Conservation (phyloP, 2,329 filamentous ascomycete species). For the Ceratocystis huliohia region DNA sequence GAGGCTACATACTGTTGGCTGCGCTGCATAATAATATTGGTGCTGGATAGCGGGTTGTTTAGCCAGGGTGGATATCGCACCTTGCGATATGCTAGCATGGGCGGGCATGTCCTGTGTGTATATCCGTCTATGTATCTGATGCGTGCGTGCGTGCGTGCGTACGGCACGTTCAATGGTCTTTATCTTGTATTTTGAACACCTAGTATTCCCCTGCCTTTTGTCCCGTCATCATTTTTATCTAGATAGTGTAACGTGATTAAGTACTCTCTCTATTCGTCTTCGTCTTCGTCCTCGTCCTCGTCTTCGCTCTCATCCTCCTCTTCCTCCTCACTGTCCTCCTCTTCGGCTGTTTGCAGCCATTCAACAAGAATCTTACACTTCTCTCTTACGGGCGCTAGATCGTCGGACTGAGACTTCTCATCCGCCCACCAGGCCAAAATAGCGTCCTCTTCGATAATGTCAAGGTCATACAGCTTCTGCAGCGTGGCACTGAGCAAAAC, state of each 20-base stretch:
- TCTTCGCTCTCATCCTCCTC: conserved; percentile 21
- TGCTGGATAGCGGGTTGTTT: too few relatives aligned
- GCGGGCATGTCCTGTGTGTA: too few relatives aligned
- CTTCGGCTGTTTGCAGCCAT: conserved; percentile 66
- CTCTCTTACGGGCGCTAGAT: conserved; percentile 51
- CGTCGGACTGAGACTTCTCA: conserved; percentile 49
- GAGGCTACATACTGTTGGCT: too few relatives aligned
- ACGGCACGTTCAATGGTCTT: neutral
- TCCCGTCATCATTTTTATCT: neutral
- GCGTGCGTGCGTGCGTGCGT: too few relatives aligned
- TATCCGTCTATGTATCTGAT: too few relatives aligned
- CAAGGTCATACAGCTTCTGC: conserved; percentile 73
- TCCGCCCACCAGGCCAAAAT: conserved; percentile 84
- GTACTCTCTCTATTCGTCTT: conserved; percentile 16
- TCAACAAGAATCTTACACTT: conserved; percentile 71
- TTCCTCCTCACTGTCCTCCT: conserved; percentile 35
- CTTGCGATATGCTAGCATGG: too few relatives aligned
- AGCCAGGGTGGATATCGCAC: too few relatives aligned
- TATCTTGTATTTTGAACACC: neutral
- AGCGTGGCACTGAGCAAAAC: conserved; percentile 63
- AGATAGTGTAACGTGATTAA: neutral
- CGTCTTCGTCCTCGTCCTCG: conserved; percentile 24
- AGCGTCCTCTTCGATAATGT: conserved; percentile 79
- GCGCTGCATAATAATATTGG: too few relatives aligned
- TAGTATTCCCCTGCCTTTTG: neutral